A percentile compares a stretch with the other conserved stretches of the same genome.
phyloP scores from a whole-genome alignment of 2,329 filamentous ascomycete species.

The Cercospora zeae-maydis region DNA sequence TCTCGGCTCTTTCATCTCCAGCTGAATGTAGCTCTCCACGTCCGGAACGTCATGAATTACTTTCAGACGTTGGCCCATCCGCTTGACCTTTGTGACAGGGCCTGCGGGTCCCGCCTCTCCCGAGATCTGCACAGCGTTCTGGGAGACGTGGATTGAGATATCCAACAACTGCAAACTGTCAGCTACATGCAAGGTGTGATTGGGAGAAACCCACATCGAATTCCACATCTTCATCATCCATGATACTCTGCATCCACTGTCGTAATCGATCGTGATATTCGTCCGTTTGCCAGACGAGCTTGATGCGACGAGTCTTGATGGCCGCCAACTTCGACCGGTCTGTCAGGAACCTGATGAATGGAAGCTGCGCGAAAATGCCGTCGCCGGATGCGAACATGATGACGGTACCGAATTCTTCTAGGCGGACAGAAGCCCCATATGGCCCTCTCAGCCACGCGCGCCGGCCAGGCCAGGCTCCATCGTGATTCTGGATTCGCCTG shows the following conservation, averaged over 20 bases:
- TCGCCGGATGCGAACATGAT: constrained; percentile 1
- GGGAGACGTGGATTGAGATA: constrained; percentile 1
- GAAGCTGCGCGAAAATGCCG: constrained; percentile 6
- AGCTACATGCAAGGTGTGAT: neutral
- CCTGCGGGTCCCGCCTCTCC: neutral
- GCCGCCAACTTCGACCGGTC: neutral
- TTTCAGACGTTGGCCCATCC: neutral
- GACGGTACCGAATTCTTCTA: constrained; percentile 1
- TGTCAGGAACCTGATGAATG: neutral
- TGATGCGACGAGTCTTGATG: neutral
- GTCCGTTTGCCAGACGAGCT: constrained; percentile 1
- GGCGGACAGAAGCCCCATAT: neutral
- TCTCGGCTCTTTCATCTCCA: neutral
- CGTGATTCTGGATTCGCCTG: neutral
- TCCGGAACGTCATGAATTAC: constrained; percentile 1
- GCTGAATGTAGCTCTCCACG: constrained; percentile 1
- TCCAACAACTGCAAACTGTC: constrained; percentile 6
- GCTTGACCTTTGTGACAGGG: neutral
- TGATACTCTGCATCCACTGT: constrained; percentile 2
- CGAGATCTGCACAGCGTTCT: neutral
- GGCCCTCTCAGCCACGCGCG: neutral
- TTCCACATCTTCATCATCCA: neutral
- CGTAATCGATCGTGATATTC: neutral
- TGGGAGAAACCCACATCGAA: neutral
- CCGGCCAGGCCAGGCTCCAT: neutral